Conservation (phyloP, 2,329 filamentous ascomycete species). For the Stromatinia cepivora region DNA sequence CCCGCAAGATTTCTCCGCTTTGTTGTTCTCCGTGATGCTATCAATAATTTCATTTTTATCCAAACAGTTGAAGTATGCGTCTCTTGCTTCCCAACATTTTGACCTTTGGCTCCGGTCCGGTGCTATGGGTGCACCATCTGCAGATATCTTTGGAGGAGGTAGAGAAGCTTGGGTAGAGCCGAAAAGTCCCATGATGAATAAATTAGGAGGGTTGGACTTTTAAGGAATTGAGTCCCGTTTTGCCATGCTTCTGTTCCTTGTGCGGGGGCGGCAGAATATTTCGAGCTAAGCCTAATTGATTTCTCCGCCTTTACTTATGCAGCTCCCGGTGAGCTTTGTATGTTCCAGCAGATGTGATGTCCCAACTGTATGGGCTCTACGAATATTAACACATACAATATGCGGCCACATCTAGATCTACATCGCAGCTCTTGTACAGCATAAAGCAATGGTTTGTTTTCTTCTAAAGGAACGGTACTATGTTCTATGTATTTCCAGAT, state of each 20-base stretch:
- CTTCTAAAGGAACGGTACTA: background rate
- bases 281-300: background rate
- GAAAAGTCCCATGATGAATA: conserved; percentile 52
- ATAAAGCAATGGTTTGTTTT: background rate
- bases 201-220: background rate
- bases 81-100: conserved; percentile 86
- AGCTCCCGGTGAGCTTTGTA: conserved; percentile 11
- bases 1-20: conserved; percentile 58
- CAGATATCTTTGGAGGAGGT: conserved; percentile 48
- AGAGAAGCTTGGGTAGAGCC: conserved; percentile 41
- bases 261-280: conserved; percentile 13
- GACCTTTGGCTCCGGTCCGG: conserved; percentile 80
- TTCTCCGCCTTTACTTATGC: background rate
- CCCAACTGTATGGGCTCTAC: too few species aligned
- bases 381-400: background rate
- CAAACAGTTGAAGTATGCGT: conserved; percentile 84
- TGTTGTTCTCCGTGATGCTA: conserved; percentile 57
- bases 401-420: background rate
- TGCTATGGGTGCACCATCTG: conserved; percentile 67
- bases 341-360: background rate
- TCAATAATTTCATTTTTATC: conserved; percentile 82
- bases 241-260: background rate
- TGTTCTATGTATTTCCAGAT: conserved; percentile 1
- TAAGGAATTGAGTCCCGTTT: background rate
- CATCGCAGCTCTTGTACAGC: background rate